Percentiles rank a stretch among this genome's conserved stretches.
phyloP scores from a whole-genome alignment of 2,329 filamentous ascomycete species.

The Fusarium euwallaceae region DNA sequence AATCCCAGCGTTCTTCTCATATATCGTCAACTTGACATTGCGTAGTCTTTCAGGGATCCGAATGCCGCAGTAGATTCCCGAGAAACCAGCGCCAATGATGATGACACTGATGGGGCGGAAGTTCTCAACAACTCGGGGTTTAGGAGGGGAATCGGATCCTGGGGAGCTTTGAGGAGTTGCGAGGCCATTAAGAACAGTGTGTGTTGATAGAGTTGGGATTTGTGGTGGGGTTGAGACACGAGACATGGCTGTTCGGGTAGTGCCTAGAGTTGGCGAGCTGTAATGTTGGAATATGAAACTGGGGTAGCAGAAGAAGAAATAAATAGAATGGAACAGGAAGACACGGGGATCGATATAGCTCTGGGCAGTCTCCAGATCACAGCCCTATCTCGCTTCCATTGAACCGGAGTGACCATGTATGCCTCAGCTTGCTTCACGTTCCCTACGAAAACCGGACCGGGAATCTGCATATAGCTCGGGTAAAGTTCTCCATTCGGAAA shows the following conservation, averaged over 20 bases:
- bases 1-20: constrained; percentile 8
- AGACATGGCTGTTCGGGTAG: not conserved
- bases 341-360: not conserved
- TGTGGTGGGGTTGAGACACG: not conserved
- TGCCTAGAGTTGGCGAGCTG: not conserved
- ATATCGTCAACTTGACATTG: constrained; percentile 11
- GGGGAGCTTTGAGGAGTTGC: not conserved
- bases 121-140: constrained; percentile 1
- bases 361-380: not conserved
- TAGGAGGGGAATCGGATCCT: not conserved
- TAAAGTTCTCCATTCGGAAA: not conserved
- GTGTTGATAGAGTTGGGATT: not conserved
- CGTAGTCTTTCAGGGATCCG: constrained; percentile 4
- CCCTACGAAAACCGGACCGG: not conserved
- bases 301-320: not conserved
- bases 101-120: constrained; percentile 3
- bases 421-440: not conserved
- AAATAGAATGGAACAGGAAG: no score
- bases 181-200: not conserved
- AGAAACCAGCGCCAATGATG: constrained; percentile 9
- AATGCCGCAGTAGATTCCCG: constrained; percentile 10
- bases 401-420: not conserved
- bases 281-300: not conserved
- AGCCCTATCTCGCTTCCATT: not conserved
- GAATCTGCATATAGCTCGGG: not conserved